Evolutionary conservation across 208 protist species (phyloP).

Genomic region (Naegleria fowleri): DNA sequence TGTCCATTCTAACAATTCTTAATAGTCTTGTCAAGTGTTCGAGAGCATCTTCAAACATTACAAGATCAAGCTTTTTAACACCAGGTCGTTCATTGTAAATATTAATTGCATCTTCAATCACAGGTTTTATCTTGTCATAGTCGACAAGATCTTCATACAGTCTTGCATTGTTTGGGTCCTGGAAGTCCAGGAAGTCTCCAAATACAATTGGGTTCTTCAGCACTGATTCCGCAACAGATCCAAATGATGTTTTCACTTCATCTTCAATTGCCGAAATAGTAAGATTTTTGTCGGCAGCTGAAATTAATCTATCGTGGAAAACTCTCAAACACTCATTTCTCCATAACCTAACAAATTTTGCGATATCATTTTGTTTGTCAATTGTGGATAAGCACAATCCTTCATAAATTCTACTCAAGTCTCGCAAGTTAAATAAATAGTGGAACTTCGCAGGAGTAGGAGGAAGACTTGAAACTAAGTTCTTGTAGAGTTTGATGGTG

Average conservation of each 20-base stretch:
- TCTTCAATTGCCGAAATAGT: slow-evolving; percentile 67
- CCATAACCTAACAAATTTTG: slow-evolving; percentile 86
- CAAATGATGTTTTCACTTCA: slow-evolving; percentile 68
- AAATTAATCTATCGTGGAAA: slow-evolving; percentile 94
- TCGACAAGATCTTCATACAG: slow-evolving; percentile 85
- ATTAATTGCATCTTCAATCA: slow-evolving; percentile 82
- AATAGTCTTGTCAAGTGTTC: slow-evolving; percentile 92
- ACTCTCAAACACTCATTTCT: slow-evolving; percentile 92
- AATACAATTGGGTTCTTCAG: slow-evolving; percentile 83
- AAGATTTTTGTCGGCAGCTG: slow-evolving; percentile 77
- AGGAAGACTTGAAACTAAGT: slow-evolving; percentile 76
- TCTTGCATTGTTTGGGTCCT: slow-evolving; percentile 61
- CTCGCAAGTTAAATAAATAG: slow-evolving; percentile 98
- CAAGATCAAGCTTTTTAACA: slow-evolving; percentile 83
- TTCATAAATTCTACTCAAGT: slow-evolving; percentile 94
- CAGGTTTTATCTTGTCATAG: slow-evolving; percentile 61
- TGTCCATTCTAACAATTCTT: slow-evolving; percentile 86
- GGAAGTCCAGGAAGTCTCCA: slow-evolving; percentile 89
- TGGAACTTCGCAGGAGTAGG: slow-evolving; percentile 97
- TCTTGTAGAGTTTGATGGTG: slow-evolving; percentile 86
- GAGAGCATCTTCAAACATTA: slow-evolving; percentile 97
- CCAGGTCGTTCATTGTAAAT: slow-evolving; percentile 84
- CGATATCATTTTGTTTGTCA: slow-evolving; percentile 70
- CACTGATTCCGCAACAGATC: slow-evolving; percentile 48
- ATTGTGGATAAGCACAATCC: slow-evolving; percentile 85